Base-by-base conservation (phyloP, 768 basidiomycete genomes). In the Rossbeevera mucosa region DNA sequence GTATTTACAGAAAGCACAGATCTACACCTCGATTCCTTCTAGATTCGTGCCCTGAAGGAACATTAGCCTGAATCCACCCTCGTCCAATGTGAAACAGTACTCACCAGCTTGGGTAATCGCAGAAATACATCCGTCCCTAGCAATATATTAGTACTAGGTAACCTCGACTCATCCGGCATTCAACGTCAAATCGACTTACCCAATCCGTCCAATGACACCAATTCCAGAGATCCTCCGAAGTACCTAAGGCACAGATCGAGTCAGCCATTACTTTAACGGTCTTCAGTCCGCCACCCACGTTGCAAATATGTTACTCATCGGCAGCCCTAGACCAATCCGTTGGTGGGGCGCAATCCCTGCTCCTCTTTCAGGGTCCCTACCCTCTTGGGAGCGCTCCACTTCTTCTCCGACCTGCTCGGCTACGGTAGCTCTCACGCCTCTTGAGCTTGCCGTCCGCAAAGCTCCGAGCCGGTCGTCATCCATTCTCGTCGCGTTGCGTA, bases 251-350 rank as follows among this genome's bases (percentile, higher is more conserved):
- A 50, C 21, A 36, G 8, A 12, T 24, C 13, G 20, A 22, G 41
- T 52, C 55, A 47, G 40, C n/a, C 4, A 20, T 38, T 11, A 22
- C 44, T 48, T 44, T 28, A 20, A 29, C 29, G 38, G 5, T 21
- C 22, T 45, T 28, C 11, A 44, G 55, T 45, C 18, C n/a, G 42
- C 18, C 25, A 68, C 80, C 52, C 59, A 89, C 80, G 84, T 91
- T 53, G 91, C 83, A 67, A 83, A 92, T 30, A 93, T 91, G 61
- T 90, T 86, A 65, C 91, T 89, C 89, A 93, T 90, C 0, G 91
- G 89, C 18, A 93, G 70, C 5, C 91, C 91, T 42, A 93, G 84
- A 2, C 91, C 91, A 51, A 92, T 86, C 40, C 79, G 75, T 42
- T 79, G 78, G 65, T 85, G 86, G 7, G 72, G 72, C 26, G 75